Conservation (phyloP, 768 basidiomycete species). For the Russula abietina region DNA sequence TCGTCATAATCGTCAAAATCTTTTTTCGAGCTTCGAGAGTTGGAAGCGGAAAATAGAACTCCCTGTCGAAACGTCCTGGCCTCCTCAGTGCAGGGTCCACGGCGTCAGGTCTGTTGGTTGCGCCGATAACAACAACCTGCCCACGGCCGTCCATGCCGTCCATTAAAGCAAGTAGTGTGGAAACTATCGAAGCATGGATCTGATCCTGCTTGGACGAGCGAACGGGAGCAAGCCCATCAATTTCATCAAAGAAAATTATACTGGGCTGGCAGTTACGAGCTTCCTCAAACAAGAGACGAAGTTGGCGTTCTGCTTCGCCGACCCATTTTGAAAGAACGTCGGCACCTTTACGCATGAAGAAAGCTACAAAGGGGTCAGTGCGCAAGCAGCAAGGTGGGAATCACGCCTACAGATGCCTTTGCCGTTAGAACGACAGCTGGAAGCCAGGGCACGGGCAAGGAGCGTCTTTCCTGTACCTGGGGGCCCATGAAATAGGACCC, state of each 20-base stretch:
- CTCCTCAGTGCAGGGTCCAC: conserved; percentile 92
- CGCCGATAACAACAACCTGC: conserved; percentile 95
- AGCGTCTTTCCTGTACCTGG: conserved; percentile 99
- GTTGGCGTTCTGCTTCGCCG: conserved; percentile 94
- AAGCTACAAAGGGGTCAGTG: conserved; percentile 47
- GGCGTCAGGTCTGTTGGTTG: conserved; percentile 96
- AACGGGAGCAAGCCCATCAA: conserved; percentile 96
- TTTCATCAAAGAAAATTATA: conserved; percentile 99
- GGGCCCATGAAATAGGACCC: conserved; percentile 96
- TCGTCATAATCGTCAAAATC: conserved; percentile 87
- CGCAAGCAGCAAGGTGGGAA: not conserved
- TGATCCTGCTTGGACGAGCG: conserved; percentile 99
- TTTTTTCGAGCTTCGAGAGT: conserved; percentile 76
- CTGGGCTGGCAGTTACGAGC: conserved; percentile 87
- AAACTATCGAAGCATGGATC: conserved; percentile 96
- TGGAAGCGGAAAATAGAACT: conserved; percentile 96
- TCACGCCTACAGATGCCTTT: conserved; percentile 70
- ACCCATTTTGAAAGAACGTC: conserved; percentile 99
- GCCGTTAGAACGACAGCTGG: conserved; percentile 82
- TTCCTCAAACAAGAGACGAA: conserved; percentile 93
- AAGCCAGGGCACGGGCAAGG: conserved; percentile 87
- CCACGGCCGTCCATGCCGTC: conserved; percentile 99
- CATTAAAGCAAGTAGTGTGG: conserved; percentile 93
- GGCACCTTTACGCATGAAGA: conserved; percentile 99
- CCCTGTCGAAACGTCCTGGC: conserved; percentile 93